These are phyloP conservation scores for Saccharomycopsis sp. DNA, from an alignment of 805 yeast species.

Conservation along the genomic window DNA sequence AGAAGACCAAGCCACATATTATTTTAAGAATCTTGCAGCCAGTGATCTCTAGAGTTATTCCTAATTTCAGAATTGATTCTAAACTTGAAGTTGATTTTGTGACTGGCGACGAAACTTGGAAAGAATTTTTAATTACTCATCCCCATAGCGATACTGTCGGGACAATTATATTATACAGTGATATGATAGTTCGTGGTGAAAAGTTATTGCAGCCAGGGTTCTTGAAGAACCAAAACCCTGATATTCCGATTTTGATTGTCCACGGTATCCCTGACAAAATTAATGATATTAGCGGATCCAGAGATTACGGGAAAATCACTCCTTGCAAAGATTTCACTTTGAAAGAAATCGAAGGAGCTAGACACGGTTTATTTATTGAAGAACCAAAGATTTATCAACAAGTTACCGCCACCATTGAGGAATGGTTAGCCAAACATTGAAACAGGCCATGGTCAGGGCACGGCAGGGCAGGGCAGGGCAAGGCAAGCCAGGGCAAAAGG, in stretches of 20 bases:
- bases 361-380: slow-evolving; percentile 34
- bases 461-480: neutral
- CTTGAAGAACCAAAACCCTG: slow-evolving; percentile 24
- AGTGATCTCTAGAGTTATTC: slow-evolving; percentile 34
- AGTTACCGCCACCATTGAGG: neutral
- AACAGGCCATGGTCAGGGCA: too few species aligned
- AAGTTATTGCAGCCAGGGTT: slow-evolving; percentile 35
- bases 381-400: slow-evolving; percentile 32
- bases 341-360: slow-evolving; percentile 24
- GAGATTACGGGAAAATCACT: slow-evolving; percentile 33
- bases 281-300: slow-evolving; percentile 45
- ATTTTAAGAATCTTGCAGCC: slow-evolving; percentile 38
- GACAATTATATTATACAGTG: slow-evolving; percentile 49
- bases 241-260: slow-evolving; percentile 44
- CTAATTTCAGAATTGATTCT: slow-evolving; percentile 48
- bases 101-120: slow-evolving; percentile 43
- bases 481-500: neutral
- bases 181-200: slow-evolving; percentile 58
- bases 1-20: slow-evolving; percentile 49
- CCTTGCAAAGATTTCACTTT: slow-evolving; percentile 25
- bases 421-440: neutral
- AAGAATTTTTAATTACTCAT: slow-evolving; percentile 37
- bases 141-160: slow-evolving; percentile 44
- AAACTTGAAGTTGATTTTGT: slow-evolving; percentile 47
- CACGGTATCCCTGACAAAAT: slow-evolving; percentile 63